phyloP scores from a whole-genome alignment of 768 basidiomycete species.

The Mycena haematopus region DNA sequence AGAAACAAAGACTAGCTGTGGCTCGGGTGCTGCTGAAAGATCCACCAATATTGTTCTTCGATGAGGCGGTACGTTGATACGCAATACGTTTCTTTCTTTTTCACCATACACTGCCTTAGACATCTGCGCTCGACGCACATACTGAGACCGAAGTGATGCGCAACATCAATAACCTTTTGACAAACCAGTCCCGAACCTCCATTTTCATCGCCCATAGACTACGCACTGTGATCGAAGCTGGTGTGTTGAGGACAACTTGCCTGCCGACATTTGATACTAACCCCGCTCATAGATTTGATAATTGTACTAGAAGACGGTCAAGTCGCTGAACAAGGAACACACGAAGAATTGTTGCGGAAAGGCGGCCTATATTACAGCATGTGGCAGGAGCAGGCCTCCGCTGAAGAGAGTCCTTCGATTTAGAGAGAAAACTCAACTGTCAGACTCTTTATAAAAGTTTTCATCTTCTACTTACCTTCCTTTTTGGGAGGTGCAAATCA shows the following conservation, averaged over 20 bases:
- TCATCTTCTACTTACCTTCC: no score
- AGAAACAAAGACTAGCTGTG: slow-evolving; percentile 96
- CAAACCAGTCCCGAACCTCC: slow-evolving; percentile 84
- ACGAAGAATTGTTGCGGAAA: slow-evolving; percentile 78
- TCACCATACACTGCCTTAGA: slow-evolving; percentile 53
- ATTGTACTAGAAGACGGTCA: slow-evolving; percentile 92
- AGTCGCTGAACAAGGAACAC: slow-evolving; percentile 93
- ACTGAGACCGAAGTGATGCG: slow-evolving; percentile 96
- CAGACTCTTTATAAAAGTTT: no score
- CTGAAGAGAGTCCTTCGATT: slow-evolving; percentile 36
- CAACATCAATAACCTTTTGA: slow-evolving; percentile 83
- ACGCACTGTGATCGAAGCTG: slow-evolving; percentile 90
- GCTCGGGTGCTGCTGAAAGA: slow-evolving; percentile 93
- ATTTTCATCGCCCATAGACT: slow-evolving; percentile 97
- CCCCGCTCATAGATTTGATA: slow-evolving; percentile 72
- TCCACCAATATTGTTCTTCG: slow-evolving; percentile 96
- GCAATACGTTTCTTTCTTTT: slow-evolving; percentile 11
- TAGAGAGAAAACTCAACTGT: not conserved
- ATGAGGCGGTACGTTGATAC: slow-evolving; percentile 86
- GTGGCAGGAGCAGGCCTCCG: slow-evolving; percentile 79
- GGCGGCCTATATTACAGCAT: slow-evolving; percentile 80
- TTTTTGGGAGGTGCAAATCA: no score
- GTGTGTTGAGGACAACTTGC: slow-evolving; percentile 44
- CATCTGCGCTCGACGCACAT: slow-evolving; percentile 93
- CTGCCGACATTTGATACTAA: not conserved